Evolutionary conservation across 805 yeast genomes (phyloP).

Genomic region (Lipomyces japonicus): DNA sequence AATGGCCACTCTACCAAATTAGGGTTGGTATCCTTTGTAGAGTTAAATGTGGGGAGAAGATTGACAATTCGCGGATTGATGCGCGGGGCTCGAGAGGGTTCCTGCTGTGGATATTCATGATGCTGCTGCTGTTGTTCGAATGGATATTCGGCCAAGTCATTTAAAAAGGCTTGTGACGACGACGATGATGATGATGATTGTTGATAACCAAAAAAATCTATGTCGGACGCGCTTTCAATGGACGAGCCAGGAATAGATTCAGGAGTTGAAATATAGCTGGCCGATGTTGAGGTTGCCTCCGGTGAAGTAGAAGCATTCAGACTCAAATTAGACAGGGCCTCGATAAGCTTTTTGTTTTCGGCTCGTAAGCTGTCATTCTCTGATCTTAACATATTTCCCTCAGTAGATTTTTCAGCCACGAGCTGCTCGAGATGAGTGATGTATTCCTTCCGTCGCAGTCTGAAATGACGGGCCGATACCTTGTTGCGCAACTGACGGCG

Average conservation of each 20-base stretch:
- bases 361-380: constrained; percentile 23
- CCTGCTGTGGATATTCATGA: no score
- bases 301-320: constrained; percentile 12
- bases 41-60: constrained; percentile 23
- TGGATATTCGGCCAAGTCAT: background rate
- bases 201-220: constrained; percentile 1
- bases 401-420: constrained; percentile 28
- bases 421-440: constrained; percentile 35
- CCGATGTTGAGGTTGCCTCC: background rate
- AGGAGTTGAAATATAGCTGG: background rate
- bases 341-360: constrained; percentile 24
- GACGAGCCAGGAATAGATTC: background rate
- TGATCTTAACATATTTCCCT: constrained; percentile 26
- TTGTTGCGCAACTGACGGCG: constrained; percentile 36
- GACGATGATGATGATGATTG: background rate
- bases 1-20: constrained; percentile 29
- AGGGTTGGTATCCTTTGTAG: constrained; percentile 27
- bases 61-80: constrained; percentile 28
- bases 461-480: constrained; percentile 36
- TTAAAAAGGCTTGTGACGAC: background rate
- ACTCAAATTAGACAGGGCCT: constrained; percentile 14
- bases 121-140: constrained; percentile 2
- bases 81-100: constrained; percentile 3
- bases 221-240: background rate
- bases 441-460: constrained; percentile 35